Conservation (phyloP, 805 yeast genomes). For the Groenewaldozyma tartarivorans region DNA sequence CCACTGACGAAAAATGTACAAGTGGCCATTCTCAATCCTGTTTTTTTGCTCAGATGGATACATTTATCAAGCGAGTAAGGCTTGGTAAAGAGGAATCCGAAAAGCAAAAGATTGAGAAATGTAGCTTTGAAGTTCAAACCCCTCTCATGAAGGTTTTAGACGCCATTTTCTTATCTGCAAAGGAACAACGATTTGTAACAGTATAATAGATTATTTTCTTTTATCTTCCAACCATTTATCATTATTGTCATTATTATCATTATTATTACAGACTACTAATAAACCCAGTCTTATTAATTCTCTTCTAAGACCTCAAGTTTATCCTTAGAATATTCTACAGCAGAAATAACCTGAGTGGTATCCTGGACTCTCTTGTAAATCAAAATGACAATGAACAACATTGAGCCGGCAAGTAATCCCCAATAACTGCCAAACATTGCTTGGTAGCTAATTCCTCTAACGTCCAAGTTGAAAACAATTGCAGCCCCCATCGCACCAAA, state of each 20-base stretch:
- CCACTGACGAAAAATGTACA: background rate
- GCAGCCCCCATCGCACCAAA: constrained; percentile 41
- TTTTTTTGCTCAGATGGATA: constrained; percentile 5
- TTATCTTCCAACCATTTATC: no score
- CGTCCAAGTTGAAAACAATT: constrained; percentile 31
- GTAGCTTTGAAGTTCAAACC: constrained; percentile 5
- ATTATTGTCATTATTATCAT: no score
- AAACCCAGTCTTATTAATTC: background rate
- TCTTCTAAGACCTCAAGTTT: no score
- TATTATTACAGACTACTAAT: no score
- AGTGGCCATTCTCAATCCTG: constrained; percentile 1
- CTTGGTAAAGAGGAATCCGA: constrained; percentile 7
- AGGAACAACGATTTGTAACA: constrained; percentile 1
- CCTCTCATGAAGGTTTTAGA: constrained; percentile 7
- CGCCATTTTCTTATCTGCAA: constrained; percentile 7
- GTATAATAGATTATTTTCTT: background rate
- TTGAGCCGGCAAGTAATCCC: constrained; percentile 8
- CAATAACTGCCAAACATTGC: constrained; percentile 11
- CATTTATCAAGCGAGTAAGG: constrained; percentile 3
- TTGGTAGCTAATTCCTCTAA: constrained; percentile 4
- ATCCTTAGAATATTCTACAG: no score
- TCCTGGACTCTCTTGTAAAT: constrained; percentile 8
- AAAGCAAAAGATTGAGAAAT: constrained; percentile 2
- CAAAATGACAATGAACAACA: constrained; percentile 6
- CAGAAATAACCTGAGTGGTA: no score